These are phyloP conservation scores for Papiliotrema flavescens DNA, from an alignment of 1,284 basidiomycete genomes.

Conservation along the genomic window DNA sequence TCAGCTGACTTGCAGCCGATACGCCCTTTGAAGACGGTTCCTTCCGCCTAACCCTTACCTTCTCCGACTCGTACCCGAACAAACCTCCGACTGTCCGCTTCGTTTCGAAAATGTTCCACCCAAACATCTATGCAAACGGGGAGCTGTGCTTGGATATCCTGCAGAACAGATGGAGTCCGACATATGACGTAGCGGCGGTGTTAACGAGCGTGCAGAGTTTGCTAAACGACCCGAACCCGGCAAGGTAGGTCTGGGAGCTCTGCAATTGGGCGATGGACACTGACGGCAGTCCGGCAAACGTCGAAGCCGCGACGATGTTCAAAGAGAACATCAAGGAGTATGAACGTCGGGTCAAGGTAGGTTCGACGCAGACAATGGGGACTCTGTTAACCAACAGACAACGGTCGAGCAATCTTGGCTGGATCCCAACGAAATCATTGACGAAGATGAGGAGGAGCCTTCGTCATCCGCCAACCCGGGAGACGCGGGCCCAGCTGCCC, in stretches of 20 bases:
- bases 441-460: slow-evolving; percentile 13
- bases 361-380: slow-evolving; percentile 7
- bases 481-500: too few relatives aligned
- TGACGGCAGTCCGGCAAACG: slow-evolving; percentile 78
- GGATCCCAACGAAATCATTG: slow-evolving; percentile 30
- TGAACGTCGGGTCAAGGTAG: slow-evolving; percentile 78
- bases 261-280: background rate
- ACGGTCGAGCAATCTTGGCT: slow-evolving; percentile 43
- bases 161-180: slow-evolving; percentile 97
- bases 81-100: slow-evolving; percentile 97
- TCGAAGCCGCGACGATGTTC: slow-evolving; percentile 93
- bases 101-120: slow-evolving; percentile 96
- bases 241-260: slow-evolving; percentile 53
- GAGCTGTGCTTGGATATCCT: slow-evolving; percentile 97
- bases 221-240: slow-evolving; percentile 95
- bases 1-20: slow-evolving; percentile 61
- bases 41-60: slow-evolving; percentile 91
- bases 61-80: slow-evolving; percentile 97
- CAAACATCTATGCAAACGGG: slow-evolving; percentile 97
- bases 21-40: slow-evolving; percentile 99
- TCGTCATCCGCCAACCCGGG: background rate
- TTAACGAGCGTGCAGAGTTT: slow-evolving; percentile 93
- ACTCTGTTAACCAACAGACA: slow-evolving; percentile 5
- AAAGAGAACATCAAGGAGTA: slow-evolving; percentile 99
- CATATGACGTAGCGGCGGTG: slow-evolving; percentile 97